These are phyloP conservation scores for Melaleuca alternifolia DNA, from an alignment of 345 rosid genomes.

Conservation along the genomic window DNA sequence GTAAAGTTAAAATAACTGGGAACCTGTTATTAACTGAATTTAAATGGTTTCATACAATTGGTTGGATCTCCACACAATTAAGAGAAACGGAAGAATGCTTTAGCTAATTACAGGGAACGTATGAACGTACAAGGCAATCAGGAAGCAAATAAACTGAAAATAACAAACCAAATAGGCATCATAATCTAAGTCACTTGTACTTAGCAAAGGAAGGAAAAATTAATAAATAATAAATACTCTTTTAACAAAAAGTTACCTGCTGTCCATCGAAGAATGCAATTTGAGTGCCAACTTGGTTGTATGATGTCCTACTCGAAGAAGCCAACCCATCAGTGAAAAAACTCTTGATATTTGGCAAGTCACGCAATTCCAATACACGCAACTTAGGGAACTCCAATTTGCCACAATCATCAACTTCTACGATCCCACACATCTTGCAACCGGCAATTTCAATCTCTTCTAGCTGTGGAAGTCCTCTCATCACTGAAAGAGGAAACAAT, in stretches of 20 bases:
- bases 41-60: not conserved
- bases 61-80: not conserved
- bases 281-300: not conserved
- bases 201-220: not conserved
- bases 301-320: not conserved
- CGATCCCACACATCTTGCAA: not conserved
- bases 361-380: fast-evolving
- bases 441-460: fast-evolving
- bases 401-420: not conserved
- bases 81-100: not conserved
- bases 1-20: not conserved
- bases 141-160: too few relatives aligned
- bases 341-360: not conserved
- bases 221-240: not conserved
- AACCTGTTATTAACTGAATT: not conserved
- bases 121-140: too few relatives aligned
- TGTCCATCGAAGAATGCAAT: not conserved
- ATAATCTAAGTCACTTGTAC: too few relatives aligned
- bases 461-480: not conserved
- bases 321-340: fast-evolving
- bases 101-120: too few relatives aligned
- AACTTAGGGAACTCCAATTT: not conserved
- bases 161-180: too few relatives aligned
- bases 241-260: not conserved
- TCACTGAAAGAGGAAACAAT: not conserved